These are phyloP conservation scores for Candida ipomoeae DNA, from an alignment of 805 yeast species.

Conservation along the genomic window DNA sequence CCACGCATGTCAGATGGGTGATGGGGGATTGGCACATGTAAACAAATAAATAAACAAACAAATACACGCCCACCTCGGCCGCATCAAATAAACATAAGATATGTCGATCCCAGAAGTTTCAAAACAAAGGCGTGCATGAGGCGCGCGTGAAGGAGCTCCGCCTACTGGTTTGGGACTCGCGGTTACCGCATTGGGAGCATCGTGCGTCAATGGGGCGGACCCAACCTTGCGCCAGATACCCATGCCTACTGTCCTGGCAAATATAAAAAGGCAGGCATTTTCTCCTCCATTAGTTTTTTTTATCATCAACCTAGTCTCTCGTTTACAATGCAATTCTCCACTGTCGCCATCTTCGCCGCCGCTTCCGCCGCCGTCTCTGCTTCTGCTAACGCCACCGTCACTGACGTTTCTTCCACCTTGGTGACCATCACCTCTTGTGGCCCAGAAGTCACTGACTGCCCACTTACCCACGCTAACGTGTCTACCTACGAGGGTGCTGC, in stretches of 20 bases:
- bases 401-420: constrained; percentile 14
- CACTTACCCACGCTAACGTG: constrained; percentile 15
- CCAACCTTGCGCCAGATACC: neutral
- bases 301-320: constrained; percentile 14
- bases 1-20: neutral
- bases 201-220: neutral
- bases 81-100: neutral
- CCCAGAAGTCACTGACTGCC: constrained; percentile 18
- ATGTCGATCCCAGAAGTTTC: neutral
- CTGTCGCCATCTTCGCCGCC: constrained; percentile 20
- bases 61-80: neutral
- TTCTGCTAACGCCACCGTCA: constrained; percentile 14
- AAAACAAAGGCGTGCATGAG: neutral
- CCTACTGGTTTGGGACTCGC: neutral
- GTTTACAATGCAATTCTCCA: constrained; percentile 21
- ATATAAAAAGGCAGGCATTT: constrained; percentile 5
- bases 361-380: constrained; percentile 19
- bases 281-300: neutral
- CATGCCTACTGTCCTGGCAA: neutral
- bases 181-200: constrained; percentile 1
- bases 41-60: neutral
- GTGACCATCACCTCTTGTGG: constrained; percentile 23
- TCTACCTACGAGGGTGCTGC: constrained; percentile 20
- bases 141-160: neutral
- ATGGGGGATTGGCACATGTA: neutral